These are phyloP conservation scores for Alternaria arbusti DNA, from an alignment of 2,329 filamentous ascomycete genomes.

Conservation along the genomic window DNA sequence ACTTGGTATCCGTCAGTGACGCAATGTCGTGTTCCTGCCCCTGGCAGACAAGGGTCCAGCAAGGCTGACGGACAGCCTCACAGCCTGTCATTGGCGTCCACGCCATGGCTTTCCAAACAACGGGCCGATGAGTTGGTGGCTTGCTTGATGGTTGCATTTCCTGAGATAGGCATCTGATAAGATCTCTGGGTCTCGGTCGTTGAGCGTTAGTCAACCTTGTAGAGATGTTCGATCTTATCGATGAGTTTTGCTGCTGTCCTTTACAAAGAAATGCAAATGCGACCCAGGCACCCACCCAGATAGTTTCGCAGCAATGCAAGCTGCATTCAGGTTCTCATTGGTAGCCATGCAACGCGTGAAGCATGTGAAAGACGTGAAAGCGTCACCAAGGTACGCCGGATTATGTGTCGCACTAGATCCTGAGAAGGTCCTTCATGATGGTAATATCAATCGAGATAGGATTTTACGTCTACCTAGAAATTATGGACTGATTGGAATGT, in stretches of 20 bases:
- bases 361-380: neutral
- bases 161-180: neutral
- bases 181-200: neutral
- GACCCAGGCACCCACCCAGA: neutral
- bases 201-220: neutral
- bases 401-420: neutral
- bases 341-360: neutral
- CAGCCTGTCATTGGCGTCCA: conserved; percentile 20
- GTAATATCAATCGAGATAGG: neutral
- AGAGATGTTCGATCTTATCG: neutral
- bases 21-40: conserved; percentile 28
- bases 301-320: neutral
- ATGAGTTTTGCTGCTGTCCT: neutral
- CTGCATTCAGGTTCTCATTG: neutral
- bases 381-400: neutral
- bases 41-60: conserved; percentile 21
- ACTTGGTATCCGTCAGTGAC: conserved; percentile 28
- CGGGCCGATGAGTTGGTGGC: conserved; percentile 3
- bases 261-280: neutral
- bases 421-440: neutral
- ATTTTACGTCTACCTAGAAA: neutral
- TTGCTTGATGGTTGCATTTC: neutral
- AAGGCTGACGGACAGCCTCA: conserved; percentile 14
- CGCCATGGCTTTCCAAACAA: conserved; percentile 15
- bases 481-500: neutral